Conservation (phyloP, 139 green algal genomes). For the Ettlia oleoabundans region DNA sequence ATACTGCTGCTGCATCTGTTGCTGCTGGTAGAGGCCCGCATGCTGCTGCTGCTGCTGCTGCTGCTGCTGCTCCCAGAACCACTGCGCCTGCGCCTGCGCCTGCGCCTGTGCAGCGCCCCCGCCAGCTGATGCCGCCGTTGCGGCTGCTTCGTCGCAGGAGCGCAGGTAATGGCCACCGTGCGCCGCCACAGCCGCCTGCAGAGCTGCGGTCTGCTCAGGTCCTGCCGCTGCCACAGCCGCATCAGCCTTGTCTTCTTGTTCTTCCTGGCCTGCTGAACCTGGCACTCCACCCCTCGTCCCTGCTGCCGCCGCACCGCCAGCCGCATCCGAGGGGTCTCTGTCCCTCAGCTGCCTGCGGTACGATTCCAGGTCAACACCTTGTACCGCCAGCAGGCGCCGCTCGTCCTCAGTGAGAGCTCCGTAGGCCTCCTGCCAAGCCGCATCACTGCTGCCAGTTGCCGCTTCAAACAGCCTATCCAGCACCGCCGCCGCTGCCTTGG, state of each 20-base stretch:
- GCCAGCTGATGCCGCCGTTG: neutral
- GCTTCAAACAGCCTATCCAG: constrained; percentile 15
- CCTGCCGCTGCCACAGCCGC: no score
- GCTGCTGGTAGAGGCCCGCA: neutral
- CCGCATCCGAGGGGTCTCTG: neutral
- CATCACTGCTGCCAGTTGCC: neutral
- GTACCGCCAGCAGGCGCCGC: neutral
- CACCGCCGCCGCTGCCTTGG: neutral
- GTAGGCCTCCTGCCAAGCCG: neutral
- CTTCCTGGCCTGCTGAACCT: no score
- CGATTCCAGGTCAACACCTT: neutral
- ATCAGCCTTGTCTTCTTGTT: no score
- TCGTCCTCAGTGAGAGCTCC: neutral
- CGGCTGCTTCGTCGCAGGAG: neutral
- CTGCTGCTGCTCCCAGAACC: neutral
- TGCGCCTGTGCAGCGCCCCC: neutral
- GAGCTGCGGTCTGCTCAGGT: neutral
- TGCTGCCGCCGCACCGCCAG: no score
- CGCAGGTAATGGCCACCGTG: constrained; percentile 27
- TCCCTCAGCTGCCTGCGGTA: neutral
- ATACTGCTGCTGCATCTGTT: neutral
- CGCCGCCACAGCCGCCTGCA: neutral
- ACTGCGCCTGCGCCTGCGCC: neutral
- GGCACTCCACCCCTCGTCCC: no score
- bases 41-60: neutral